phyloP scores from a whole-genome alignment of 2,329 filamentous ascomycete species.

The Raffaelea arxii region DNA sequence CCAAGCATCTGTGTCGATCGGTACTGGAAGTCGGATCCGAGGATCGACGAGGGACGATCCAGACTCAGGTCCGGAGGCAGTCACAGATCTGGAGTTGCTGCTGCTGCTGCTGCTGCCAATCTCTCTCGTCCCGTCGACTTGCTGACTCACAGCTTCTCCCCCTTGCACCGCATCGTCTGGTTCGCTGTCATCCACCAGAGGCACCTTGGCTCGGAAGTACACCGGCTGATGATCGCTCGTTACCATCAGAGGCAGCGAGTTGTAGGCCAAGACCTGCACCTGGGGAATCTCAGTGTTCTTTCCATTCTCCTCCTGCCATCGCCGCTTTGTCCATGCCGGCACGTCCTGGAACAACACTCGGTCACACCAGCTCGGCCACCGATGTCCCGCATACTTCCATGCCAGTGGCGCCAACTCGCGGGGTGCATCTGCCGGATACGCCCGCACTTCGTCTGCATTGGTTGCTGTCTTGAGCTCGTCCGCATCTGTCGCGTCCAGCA shows the following conservation, averaged over 20 bases:
- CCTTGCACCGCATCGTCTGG: slow-evolving; percentile 1
- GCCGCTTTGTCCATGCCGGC: slow-evolving; percentile 37
- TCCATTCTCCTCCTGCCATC: neutral
- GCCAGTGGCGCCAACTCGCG: slow-evolving; percentile 26
- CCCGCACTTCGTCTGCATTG: slow-evolving; percentile 17
- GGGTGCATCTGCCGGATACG: slow-evolving; percentile 15
- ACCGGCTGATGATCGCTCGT: slow-evolving; percentile 86
- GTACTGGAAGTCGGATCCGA: slow-evolving; percentile 35
- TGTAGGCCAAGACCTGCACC: slow-evolving; percentile 55
- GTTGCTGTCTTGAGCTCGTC: slow-evolving; percentile 21
- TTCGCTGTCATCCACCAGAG: slow-evolving; percentile 35
- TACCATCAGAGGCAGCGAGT: slow-evolving; percentile 66
- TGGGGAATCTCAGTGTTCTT: slow-evolving; percentile 4
- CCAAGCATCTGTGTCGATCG: slow-evolving; percentile 47
- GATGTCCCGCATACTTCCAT: slow-evolving; percentile 70
- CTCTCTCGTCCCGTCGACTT: neutral
- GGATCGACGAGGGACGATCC: slow-evolving; percentile 21
- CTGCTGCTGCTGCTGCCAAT: too few relatives aligned
- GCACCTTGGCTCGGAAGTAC: slow-evolving; percentile 58
- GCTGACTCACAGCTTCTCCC: slow-evolving; percentile 1
- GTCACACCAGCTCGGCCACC: slow-evolving; percentile 92
- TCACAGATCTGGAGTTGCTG: too few relatives aligned
- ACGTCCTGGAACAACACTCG: slow-evolving; percentile 69
- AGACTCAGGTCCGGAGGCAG: neutral
- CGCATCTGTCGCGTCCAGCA: slow-evolving; percentile 18